Evolutionary conservation across 129 eudicot genomes (phyloP).

Genomic region (Erigeron canadensis): DNA sequence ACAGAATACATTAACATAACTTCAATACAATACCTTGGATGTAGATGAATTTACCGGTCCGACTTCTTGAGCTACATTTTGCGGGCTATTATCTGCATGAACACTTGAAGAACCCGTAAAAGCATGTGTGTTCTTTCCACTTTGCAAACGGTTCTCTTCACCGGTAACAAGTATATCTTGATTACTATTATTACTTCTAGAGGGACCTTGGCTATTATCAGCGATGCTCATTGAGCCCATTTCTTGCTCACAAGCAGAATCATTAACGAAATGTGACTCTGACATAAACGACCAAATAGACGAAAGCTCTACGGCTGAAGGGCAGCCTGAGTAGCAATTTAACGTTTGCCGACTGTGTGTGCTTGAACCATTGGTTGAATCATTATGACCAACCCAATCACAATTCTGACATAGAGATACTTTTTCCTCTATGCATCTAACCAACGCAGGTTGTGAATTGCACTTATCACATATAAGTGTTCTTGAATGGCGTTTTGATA

Average conservation of each 20-base stretch:
- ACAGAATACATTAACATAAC: conserved; percentile 16
- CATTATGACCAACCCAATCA: conserved; percentile 64
- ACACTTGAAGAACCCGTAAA: conserved; percentile 22
- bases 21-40: conserved; percentile 30
- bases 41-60: conserved; percentile 31
- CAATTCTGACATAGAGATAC: conserved; percentile 80
- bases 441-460: conserved; percentile 65
- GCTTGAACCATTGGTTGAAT: conserved; percentile 34
- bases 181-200: conserved; percentile 21
- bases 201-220: conserved; percentile 36
- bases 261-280: conserved; percentile 35
- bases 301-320: conserved; percentile 64
- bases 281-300: conserved; percentile 60
- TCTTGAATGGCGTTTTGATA: conserved; percentile 81
- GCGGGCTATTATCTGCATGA: conserved; percentile 10
- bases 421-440: conserved; percentile 75
- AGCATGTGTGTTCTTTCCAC: conserved; percentile 25
- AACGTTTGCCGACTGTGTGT: conserved; percentile 54
- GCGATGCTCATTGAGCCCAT: conserved; percentile 62
- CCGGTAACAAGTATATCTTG: conserved; percentile 19
- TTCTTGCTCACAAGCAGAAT: conserved; percentile 58
- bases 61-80: conserved; percentile 21
- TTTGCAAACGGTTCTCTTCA: conserved; percentile 4
- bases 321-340: conserved; percentile 75
- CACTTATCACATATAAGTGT: conserved; percentile 87